Evolutionary conservation across 805 yeast genomes (phyloP), one percentile per base, ranked within the genome.

Genomic region (Metschnikowia shivogae): DNA sequence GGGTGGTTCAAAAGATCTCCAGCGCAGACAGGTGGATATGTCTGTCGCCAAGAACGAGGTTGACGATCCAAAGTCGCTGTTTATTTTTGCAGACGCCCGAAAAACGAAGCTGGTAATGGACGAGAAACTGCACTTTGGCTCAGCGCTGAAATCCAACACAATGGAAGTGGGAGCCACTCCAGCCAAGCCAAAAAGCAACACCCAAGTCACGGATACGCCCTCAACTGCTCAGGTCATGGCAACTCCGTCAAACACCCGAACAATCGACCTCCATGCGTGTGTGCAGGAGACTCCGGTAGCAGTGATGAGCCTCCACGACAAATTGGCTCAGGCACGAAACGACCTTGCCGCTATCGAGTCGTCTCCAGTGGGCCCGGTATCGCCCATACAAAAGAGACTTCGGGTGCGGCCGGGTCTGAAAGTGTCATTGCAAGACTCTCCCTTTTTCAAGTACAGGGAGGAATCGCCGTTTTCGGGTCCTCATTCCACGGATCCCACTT

Each of bases 11-110:
- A 68, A 65, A 35, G 62, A 65, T 44, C 50, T 71, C 40, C 65
- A 67, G 20, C 59, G 65, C 41, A 48, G 76, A 33, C 74, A 70
- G 52, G 73, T 72, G 17, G 76, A 71, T 37, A 60, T 71, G 51
- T 62, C 70, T 0, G 43, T 55, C 4, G 8, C 40, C 7, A 39
- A 39, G 28, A 19, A 39, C 11, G 55, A 46, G 2, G 36, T 41
- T 3, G 36, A 22, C 5, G 54, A 48, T 13, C 4, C 34, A 6
- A 47, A 39, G 17, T 31, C 26, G 12, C n/a, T 36, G 29, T 53
- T 61, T 60, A 48, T 70, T 41, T 59, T 61, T 57, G 55, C 58
- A 3, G 54, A 65, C 49, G 54, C 62, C 43, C 54, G 65, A 44
- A 53, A 56, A 50, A 38, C 40, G 22, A 62, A 42, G 5, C 64